A percentile compares a stretch with the other conserved stretches of the same genome.
Evolutionary conservation across 441 rosid genomes (phyloP).

Genomic region (Erodium moschatum): DNA sequence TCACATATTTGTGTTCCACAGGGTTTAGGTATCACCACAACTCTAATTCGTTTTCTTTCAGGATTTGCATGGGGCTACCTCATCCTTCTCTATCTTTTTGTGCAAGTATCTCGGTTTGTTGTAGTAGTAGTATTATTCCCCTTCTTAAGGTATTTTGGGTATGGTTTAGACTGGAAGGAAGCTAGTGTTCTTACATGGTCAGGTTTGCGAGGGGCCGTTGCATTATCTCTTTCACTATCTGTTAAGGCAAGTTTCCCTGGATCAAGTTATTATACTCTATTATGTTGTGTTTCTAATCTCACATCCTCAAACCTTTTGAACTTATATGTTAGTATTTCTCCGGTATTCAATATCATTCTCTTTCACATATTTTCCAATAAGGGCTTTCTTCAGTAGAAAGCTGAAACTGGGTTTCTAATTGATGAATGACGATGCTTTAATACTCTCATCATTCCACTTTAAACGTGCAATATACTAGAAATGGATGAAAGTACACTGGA

Average conservation of each 20-base stretch:
- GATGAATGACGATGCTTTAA: not conserved
- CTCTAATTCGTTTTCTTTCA: slow-evolving; percentile 25
- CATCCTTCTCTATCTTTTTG: slow-evolving; percentile 56
- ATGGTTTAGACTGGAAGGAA: slow-evolving; percentile 95
- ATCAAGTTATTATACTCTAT: not conserved
- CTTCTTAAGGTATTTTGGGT: slow-evolving; percentile 55
- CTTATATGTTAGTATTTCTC: not conserved
- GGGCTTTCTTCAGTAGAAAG: not conserved
- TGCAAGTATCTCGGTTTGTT: slow-evolving; percentile 55
- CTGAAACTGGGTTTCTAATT: not conserved
- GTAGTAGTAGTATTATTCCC: slow-evolving; percentile 66
- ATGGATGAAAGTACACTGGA: not conserved
- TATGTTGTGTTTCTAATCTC: not conserved
- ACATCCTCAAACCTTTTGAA: not conserved
- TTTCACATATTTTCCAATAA: not conserved
- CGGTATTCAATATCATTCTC: not conserved
- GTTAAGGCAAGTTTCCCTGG: slow-evolving; percentile 56
- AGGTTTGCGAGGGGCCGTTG: slow-evolving; percentile 92
- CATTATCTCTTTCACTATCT: slow-evolving; percentile 76
- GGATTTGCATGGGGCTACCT: slow-evolving; percentile 72
- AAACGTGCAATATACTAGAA: not conserved
- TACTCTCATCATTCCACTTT: not conserved
- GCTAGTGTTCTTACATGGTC: slow-evolving; percentile 74
- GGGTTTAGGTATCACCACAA: not conserved
- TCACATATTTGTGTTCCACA: slow-evolving; percentile 5